Conservation (phyloP, 2,329 filamentous ascomycete genomes). For the Alternaria sp. region DNA sequence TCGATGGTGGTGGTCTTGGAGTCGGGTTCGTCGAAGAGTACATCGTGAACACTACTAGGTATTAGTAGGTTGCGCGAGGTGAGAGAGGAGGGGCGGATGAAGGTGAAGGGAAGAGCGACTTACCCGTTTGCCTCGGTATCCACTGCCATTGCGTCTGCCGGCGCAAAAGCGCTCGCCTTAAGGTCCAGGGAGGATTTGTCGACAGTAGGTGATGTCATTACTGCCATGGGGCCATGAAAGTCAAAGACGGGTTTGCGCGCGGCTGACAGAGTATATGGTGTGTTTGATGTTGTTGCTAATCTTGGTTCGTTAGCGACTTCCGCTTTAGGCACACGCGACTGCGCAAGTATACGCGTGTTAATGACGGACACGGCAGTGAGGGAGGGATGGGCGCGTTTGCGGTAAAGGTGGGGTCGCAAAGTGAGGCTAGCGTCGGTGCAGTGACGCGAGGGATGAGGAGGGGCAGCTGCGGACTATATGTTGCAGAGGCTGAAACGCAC, state of each 20-base stretch:
- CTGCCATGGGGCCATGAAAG: conserved; percentile 50
- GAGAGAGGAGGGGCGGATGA: conserved; percentile 15
- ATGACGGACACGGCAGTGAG: conserved; percentile 8
- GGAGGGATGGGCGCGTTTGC: conserved; percentile 18
- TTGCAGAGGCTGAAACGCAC: conserved; percentile 41
- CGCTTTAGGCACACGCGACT: conserved; percentile 22
- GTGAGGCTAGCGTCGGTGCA: conserved; percentile 28
- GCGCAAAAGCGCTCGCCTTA: conserved; percentile 57
- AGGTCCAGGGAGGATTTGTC: conserved; percentile 53
- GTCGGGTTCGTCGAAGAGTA: conserved; percentile 45
- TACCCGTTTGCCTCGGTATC: conserved; percentile 65
- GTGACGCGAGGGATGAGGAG: conserved; percentile 17
- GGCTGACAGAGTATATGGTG: conserved; percentile 17
- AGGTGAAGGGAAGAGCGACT: conserved; percentile 49
- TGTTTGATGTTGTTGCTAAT: conserved; percentile 17
- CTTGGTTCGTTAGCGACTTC: conserved; percentile 24
- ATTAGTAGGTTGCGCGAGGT: conserved; percentile 21
- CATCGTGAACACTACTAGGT: conserved; percentile 38
- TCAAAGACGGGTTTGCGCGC: conserved; percentile 28
- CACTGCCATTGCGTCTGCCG: conserved; percentile 59
- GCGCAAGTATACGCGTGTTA: conserved; percentile 20
- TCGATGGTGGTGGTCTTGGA: conserved; percentile 21
- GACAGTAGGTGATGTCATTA: conserved; percentile 48
- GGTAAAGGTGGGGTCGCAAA: conserved; percentile 16
- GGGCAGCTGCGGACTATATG: conserved; percentile 32